Evolutionary conservation across 1,284 basidiomycete genomes (phyloP), one percentile per base, ranked within the genome.

Genomic region (Boletus mariae): DNA sequence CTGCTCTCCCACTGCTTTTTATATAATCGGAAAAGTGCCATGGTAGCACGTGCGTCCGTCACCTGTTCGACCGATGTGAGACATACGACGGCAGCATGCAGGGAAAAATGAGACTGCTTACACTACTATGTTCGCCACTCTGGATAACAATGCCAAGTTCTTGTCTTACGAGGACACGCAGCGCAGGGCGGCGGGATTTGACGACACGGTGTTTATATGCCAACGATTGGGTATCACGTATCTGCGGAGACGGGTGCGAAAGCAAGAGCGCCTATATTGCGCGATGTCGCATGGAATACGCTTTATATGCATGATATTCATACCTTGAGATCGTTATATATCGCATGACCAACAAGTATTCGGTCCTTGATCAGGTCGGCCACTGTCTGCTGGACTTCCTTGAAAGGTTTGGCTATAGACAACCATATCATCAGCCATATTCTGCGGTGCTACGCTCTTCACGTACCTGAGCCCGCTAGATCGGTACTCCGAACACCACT

Each of bases 1-100:
- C 68, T 73, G 49, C 76, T 78, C 59, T 98, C 94, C 94, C 93
- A 98, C 49, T 84, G 81, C 54, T 83, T 83, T 64, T 90, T 88
- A 68, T 96, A 82, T n/a, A 96, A 69, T 7, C 94, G 80, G 71
- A 92, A 99, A 25, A 98, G 75, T 0, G 93, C 95, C 94, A 99
- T 98, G 0, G 96, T 94, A 0, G 95, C 94, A 45, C 94, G 80
- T 2, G 96, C 95, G 67, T 99, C 95, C 25, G 86, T 92, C 7
- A 96, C 84, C 93, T 95, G 28, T 42, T 47, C 50, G 12, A 35
- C 51, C 51, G 46, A 50, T 6, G 25, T 54, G 40, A 51, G 51
- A 40, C 25, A 38, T 5, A 17, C 31, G 34, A 53, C 26, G 28
- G 51, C 42, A 15, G 9, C 29, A 20, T 29, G 23, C 13, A n/a